Evolutionary conservation across 2,329 filamentous ascomycete species (phyloP).

Genomic region (Colletotrichum echinochloae): DNA sequence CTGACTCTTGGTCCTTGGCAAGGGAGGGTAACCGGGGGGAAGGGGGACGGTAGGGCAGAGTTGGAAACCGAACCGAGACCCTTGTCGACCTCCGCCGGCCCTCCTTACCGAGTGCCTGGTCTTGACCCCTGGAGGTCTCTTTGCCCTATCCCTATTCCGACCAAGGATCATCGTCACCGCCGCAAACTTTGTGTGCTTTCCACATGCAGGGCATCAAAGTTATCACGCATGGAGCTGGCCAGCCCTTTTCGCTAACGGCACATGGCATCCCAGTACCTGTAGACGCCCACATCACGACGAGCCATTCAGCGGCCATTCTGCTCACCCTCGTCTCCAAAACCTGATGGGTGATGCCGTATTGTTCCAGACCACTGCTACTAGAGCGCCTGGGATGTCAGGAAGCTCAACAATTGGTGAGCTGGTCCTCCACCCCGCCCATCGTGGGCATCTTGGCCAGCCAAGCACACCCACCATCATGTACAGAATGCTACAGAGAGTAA

Average conservation of each 20-base stretch:
- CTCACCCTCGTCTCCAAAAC: neutral
- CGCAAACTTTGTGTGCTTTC: neutral
- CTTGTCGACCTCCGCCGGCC: neutral
- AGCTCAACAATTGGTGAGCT: neutral
- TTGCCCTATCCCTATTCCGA: conserved; percentile 9
- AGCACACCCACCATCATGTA: conserved; percentile 13
- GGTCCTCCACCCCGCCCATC: conserved; percentile 7
- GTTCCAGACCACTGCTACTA: neutral
- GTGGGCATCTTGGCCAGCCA: neutral
- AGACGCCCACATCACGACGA: neutral
- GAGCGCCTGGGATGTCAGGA: neutral
- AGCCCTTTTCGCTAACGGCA: neutral
- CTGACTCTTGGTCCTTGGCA: no score
- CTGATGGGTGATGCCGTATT: neutral
- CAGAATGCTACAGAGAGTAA: neutral
- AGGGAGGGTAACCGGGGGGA: no score
- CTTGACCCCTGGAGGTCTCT: neutral
- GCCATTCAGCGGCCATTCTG: neutral
- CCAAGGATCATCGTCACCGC: conserved; percentile 17
- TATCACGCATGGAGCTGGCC: neutral
- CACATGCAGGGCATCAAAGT: neutral
- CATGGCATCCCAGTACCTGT: neutral
- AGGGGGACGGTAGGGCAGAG: neutral
- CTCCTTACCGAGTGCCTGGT: conserved; percentile 9
- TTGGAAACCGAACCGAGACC: neutral